These are phyloP conservation scores for Whalleya microplaca DNA, from an alignment of 2,329 filamentous ascomycete species.

Conservation along the genomic window DNA sequence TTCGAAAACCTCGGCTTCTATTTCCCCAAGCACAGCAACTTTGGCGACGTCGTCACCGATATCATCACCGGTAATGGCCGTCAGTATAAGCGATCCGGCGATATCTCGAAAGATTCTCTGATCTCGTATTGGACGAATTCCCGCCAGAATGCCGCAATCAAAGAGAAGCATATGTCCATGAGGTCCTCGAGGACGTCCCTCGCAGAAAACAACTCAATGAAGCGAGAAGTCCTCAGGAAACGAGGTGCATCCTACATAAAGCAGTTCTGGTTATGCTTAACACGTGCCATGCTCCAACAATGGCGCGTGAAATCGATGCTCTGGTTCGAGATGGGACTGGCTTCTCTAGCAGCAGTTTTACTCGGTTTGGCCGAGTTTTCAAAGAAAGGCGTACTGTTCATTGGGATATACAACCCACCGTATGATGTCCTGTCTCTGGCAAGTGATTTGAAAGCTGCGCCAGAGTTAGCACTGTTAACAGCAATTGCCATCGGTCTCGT, in stretches of 20 bases:
- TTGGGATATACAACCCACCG: conserved; percentile 53
- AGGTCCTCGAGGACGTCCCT: conserved; percentile 39
- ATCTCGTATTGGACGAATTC: conserved; percentile 52
- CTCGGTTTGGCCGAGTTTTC: conserved; percentile 57
- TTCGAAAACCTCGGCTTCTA: conserved; percentile 57
- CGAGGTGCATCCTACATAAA: conserved; percentile 52
- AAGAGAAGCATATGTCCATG: conserved; percentile 30
- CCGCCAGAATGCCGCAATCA: conserved; percentile 30
- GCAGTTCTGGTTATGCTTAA: conserved; percentile 57
- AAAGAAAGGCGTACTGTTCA: conserved; percentile 56
- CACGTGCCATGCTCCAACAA: conserved; percentile 59
- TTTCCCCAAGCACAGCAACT: conserved; percentile 55
- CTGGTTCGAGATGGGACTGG: conserved; percentile 58
- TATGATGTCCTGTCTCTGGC: conserved; percentile 56
- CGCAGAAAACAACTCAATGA: conserved; percentile 42
- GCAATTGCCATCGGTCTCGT: conserved; percentile 60
- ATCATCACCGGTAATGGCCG: conserved; percentile 62
- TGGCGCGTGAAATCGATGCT: conserved; percentile 55
- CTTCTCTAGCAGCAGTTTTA: conserved; percentile 54
- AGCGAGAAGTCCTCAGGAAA: conserved; percentile 50
- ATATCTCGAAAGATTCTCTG: conserved; percentile 52
- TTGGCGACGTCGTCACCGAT: conserved; percentile 62
- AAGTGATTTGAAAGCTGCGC: conserved; percentile 53
- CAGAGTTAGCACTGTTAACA: conserved; percentile 56
- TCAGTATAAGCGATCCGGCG: conserved; percentile 50